Base-by-base conservation (phyloP, 2,329 filamentous ascomycete genomes). In the Pseudohalonectria lignicola region DNA sequence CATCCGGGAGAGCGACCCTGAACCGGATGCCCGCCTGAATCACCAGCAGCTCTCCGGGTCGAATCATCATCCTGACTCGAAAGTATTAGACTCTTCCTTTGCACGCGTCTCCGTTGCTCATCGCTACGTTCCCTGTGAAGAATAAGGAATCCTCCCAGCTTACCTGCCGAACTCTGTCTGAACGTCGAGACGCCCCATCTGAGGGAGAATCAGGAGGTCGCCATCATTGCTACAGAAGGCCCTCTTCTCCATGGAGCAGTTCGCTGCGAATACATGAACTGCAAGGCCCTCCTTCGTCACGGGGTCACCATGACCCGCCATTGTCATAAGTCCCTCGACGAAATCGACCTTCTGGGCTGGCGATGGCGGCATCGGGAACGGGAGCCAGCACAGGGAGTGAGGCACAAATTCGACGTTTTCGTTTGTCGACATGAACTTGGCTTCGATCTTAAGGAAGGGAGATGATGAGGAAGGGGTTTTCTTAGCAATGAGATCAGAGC, bases 21-120 rank as follows among this genome's bases (percentile, higher is more conserved):
- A 77, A 76, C 16, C 76, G 66, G 33, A 81, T 65, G n/a, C 79
- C 79, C 11, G 76, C 68, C 17, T 74, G 79, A 17, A 84, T 76
- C 13, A 83, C 69, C 36, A 66, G 70, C 23, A 83, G 72, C 52
- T 83, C 79, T n/a, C 77, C 77, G 0, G 77, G 79, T 4, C 77
- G 73, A 5, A 82, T 76, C 36, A 42, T 36, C 13, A 48, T 30
- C 26, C 31, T 33, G 12, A 30, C 15, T 17, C 4, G 13, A 17
- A 4, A 8, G 5, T 3, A n/a, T 31, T 77, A 67, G 1, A 82
- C 53, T n/a, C n/a, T n/a, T n/a, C n/a, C n/a, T n/a, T n/a, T n/a
- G n/a, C n/a, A n/a, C n/a, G n/a, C n/a, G n/a, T n/a, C n/a, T n/a
- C n/a, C n/a, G n/a, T n/a, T n/a, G n/a, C n/a, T n/a, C n/a, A n/a